Percentiles rank a stretch among this genome's conserved stretches.
These are phyloP conservation scores for Linum usitatissimum DNA, from an alignment of 345 rosid species.

Conservation along the genomic window DNA sequence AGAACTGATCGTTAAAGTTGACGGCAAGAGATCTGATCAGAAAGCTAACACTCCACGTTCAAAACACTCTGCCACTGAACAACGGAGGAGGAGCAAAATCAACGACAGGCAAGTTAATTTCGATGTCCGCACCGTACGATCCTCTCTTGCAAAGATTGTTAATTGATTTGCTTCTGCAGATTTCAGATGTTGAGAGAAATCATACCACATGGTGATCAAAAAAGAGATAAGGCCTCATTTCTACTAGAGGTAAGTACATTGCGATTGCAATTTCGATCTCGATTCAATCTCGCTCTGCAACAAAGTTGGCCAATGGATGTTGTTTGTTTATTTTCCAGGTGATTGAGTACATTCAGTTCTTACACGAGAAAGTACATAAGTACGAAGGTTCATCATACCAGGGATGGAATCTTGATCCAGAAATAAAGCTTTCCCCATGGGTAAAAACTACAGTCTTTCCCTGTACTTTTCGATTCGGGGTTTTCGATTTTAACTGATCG, in stretches of 20 bases:
- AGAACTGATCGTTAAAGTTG: conserved; percentile 55
- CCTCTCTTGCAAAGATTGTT: background rate
- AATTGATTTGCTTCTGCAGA: conserved; percentile 30
- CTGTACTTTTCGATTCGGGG: background rate
- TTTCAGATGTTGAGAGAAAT: conserved; percentile 83
- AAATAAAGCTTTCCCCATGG: conserved; percentile 51
- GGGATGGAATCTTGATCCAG: conserved; percentile 66
- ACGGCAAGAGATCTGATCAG: conserved; percentile 61
- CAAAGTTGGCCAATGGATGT: conserved; percentile 4
- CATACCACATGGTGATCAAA: conserved; percentile 85
- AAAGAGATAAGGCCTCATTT: conserved; percentile 93
- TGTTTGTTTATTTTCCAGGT: conserved; percentile 39
- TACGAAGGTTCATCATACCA: conserved; percentile 58
- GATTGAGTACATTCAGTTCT: conserved; percentile 79
- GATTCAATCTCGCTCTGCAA: background rate
- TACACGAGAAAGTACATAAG: conserved; percentile 71
- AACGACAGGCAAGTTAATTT: conserved; percentile 57
- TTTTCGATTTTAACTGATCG: background rate
- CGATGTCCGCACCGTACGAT: background rate
- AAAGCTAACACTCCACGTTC: conserved; percentile 81
- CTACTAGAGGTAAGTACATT: conserved; percentile 57
- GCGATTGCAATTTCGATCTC: background rate
- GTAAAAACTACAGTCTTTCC: conserved; percentile 28
- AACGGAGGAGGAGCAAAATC: conserved; percentile 94
- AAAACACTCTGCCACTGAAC: conserved; percentile 98